Percentiles rank a stretch among this genome's conserved stretches.
Evolutionary conservation across 352 stramenopile genomes (phyloP).

Genomic region (Globisporangium echinulatum): DNA sequence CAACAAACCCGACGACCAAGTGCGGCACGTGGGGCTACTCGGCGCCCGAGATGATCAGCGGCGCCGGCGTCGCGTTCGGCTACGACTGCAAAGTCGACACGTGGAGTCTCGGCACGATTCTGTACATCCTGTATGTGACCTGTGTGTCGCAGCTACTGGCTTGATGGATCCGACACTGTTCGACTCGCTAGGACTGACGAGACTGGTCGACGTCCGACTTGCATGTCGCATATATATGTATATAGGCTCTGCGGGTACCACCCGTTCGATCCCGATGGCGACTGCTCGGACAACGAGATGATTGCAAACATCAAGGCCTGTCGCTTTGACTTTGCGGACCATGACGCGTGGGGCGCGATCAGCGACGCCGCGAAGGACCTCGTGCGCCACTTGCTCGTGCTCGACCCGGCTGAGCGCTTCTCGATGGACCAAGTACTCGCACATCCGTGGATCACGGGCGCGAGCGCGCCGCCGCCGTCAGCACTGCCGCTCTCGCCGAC

Average conservation of each 20-base stretch:
- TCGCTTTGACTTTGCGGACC: conserved; percentile 67
- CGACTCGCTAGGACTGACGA: too few relatives aligned
- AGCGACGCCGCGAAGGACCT: conserved; percentile 63
- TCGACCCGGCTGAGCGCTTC: conserved; percentile 60
- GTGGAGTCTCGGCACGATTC: conserved; percentile 81
- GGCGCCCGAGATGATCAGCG: conserved; percentile 81
- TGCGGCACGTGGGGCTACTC: conserved; percentile 80
- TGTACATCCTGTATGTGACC: conserved; percentile 74
- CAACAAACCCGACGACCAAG: conserved; percentile 59
- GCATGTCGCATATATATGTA: not conserved
- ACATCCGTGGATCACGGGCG: conserved; percentile 61
- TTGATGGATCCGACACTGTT: too few relatives aligned
- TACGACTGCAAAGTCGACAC: conserved; percentile 85
- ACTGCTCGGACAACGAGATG: conserved; percentile 75
- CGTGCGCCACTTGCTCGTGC: conserved; percentile 66
- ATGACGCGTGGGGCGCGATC: conserved; percentile 62
- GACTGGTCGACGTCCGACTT: not conserved
- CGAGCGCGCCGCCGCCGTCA: conserved; percentile 11
- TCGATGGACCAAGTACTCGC: conserved; percentile 59
- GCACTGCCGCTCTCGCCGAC: conserved; percentile 51
- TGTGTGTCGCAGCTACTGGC: not conserved
- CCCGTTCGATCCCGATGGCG: conserved; percentile 74
- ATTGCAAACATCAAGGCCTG: conserved; percentile 75
- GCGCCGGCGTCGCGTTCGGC: conserved; percentile 54
- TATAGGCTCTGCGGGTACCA: conserved; percentile 70